A percentile compares a stretch with the other conserved stretches of the same genome.
phyloP scores from a whole-genome alignment of 2,329 filamentous ascomycete species.

The Alternaria incomplexa region DNA sequence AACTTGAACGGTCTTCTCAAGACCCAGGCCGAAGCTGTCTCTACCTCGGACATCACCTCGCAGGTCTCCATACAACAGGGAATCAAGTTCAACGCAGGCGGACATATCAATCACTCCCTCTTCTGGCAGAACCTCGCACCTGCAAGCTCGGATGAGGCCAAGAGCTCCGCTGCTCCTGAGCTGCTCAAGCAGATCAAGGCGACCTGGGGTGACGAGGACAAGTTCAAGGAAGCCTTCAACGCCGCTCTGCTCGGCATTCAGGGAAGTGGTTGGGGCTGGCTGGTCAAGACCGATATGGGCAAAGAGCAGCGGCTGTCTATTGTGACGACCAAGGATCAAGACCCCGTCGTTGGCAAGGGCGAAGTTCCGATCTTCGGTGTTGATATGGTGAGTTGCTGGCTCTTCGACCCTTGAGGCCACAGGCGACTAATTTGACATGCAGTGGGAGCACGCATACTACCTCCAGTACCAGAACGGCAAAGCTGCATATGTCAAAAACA shows the following conservation, averaged over 20 bases:
- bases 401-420: no score
- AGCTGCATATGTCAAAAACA: conserved; percentile 74
- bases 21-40: conserved; percentile 63
- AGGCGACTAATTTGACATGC: neutral
- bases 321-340: conserved; percentile 85
- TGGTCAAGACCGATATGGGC: conserved; percentile 70
- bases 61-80: conserved; percentile 72
- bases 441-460: conserved; percentile 92
- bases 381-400: conserved; percentile 64
- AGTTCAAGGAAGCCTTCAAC: conserved; percentile 71
- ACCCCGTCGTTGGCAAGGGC: conserved; percentile 68
- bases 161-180: conserved; percentile 60
- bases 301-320: conserved; percentile 64
- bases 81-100: conserved; percentile 88
- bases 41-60: conserved; percentile 64
- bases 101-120: conserved; percentile 90
- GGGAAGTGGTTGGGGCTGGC: conserved; percentile 88
- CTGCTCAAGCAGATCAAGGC: conserved; percentile 67
- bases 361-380: conserved; percentile 76
- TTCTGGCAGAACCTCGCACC: conserved; percentile 88
- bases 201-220: conserved; percentile 72
- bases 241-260: conserved; percentile 73
- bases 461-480: conserved; percentile 81
- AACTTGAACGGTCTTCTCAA: conserved; percentile 73
- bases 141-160: conserved; percentile 62